A percentile compares a stretch with the other conserved stretches of the same genome.
phyloP scores from a whole-genome alignment of 108 stramenopile species.

The Craspedostauros australis region DNA sequence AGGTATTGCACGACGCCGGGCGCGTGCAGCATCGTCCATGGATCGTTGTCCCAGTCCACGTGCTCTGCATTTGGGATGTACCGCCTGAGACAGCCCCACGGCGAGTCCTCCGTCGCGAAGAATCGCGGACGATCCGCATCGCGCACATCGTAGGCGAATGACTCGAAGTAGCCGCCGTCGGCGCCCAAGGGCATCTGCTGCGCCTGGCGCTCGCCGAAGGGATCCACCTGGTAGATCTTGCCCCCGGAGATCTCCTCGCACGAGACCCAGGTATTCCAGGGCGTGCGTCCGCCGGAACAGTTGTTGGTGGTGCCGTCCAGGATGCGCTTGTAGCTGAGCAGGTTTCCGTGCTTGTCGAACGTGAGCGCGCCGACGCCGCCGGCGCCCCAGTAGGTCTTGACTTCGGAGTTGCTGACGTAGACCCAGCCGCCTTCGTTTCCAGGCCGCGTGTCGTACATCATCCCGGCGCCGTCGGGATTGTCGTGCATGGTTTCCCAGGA shows the following conservation, averaged over 20 bases:
- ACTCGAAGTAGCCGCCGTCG: slow-evolving; percentile 25
- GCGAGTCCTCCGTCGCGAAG: slow-evolving; percentile 9
- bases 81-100: neutral
- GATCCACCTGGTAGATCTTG: slow-evolving; percentile 34
- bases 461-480: slow-evolving; percentile 38
- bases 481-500: slow-evolving; percentile 28
- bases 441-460: slow-evolving; percentile 19
- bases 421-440: slow-evolving; percentile 17
- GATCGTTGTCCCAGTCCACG: slow-evolving; percentile 10
- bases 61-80: slow-evolving; percentile 14
- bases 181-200: neutral
- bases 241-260: slow-evolving; percentile 39
- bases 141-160: slow-evolving; percentile 14
- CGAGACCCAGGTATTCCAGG: slow-evolving; percentile 40
- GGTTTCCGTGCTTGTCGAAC: slow-evolving; percentile 13
- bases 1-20: slow-evolving; percentile 10
- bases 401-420: slow-evolving; percentile 17
- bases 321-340: slow-evolving; percentile 10
- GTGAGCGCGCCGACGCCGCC: slow-evolving; percentile 19
- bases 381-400: neutral
- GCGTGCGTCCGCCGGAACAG: slow-evolving; percentile 31
- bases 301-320: slow-evolving; percentile 21
- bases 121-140: slow-evolving; percentile 4
- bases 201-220: slow-evolving; percentile 13
- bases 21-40: slow-evolving; percentile 11